Evolutionary conservation across 495 filamentous ascomycete species (phyloP).

Genomic region (Rusavskia elegans): DNA sequence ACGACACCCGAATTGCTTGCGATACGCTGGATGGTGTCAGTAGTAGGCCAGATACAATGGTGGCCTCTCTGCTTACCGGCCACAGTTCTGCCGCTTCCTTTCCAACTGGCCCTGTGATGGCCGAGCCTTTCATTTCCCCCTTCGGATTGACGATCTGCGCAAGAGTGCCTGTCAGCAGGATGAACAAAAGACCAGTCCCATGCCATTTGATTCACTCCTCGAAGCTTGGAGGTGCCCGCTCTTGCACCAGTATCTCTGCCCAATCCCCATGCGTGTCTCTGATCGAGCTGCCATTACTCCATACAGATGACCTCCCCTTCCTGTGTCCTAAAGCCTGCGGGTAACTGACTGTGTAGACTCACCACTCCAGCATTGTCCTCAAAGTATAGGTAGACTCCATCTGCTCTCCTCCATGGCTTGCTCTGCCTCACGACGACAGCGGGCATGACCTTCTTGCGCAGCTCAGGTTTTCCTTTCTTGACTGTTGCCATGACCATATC

Average conservation of each 20-base stretch:
- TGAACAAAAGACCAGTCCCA: no score
- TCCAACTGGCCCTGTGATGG: constrained; percentile 96
- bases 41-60: not conserved
- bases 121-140: constrained; percentile 99
- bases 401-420: constrained; percentile 96
- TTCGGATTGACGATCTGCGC: constrained; percentile 97
- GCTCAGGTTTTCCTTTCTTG: constrained; percentile 99
- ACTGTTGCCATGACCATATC: constrained; percentile 99
- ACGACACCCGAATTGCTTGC: constrained; percentile 99
- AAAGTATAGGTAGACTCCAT: constrained; percentile 98
- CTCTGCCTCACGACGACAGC: constrained; percentile 94
- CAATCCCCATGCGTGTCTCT: no score
- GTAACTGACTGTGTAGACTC: constrained; percentile 24
- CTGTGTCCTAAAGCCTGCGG: no score
- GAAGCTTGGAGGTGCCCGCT: no score
- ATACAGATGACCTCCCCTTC: no score
- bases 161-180: constrained; percentile 5
- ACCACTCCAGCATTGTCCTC: constrained; percentile 99
- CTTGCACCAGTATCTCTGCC: no score
- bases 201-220: no score
- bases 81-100: constrained; percentile 99
- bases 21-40: constrained; percentile 61
- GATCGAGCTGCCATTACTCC: no score
- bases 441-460: constrained; percentile 99
- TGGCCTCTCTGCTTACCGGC: constrained; percentile 52